These are phyloP conservation scores for Cladosporium austrohemisphaericum DNA, from an alignment of 2,329 filamentous ascomycete genomes.

Conservation along the genomic window DNA sequence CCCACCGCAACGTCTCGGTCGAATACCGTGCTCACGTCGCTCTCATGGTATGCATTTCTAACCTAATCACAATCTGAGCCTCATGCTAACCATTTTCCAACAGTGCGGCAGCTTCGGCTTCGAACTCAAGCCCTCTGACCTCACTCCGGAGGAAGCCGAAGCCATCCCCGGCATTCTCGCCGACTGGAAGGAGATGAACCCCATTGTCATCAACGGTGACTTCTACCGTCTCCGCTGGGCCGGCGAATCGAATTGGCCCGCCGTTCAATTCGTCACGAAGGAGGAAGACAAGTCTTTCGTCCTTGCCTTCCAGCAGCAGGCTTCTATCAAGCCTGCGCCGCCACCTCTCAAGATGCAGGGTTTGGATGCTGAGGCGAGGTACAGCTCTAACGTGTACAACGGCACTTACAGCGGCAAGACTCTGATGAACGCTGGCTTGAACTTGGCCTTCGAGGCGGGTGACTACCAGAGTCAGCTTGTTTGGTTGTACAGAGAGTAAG, in stretches of 20 bases:
- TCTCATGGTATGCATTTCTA: slow-evolving; percentile 48
- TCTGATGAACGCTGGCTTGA: slow-evolving; percentile 60
- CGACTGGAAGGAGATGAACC: slow-evolving; percentile 55
- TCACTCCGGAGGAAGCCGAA: slow-evolving; percentile 50
- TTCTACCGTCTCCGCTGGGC: slow-evolving; percentile 59
- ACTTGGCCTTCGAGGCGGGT: slow-evolving; percentile 45
- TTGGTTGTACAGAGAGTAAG: slow-evolving; percentile 46
- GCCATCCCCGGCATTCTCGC: slow-evolving; percentile 54
- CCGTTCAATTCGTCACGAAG: slow-evolving; percentile 55
- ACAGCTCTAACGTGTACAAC: slow-evolving; percentile 50
- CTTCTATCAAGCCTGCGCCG: slow-evolving; percentile 50
- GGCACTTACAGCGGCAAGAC: slow-evolving; percentile 55
- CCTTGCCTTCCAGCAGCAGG: slow-evolving; percentile 59
- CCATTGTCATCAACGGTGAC: slow-evolving; percentile 56
- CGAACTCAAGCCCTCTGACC: slow-evolving; percentile 56
- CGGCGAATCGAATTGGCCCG: slow-evolving; percentile 59
- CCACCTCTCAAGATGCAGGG: slow-evolving; percentile 56
- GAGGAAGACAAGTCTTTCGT: slow-evolving; percentile 51
- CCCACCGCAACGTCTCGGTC: slow-evolving; percentile 53
- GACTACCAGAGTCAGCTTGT: slow-evolving; percentile 59
- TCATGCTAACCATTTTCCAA: background rate
- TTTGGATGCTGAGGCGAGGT: slow-evolving; percentile 52
- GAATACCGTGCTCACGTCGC: slow-evolving; percentile 62
- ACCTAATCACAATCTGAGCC: background rate
- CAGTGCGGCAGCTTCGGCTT: slow-evolving; percentile 61